Evolutionary conservation across 305 asterid species (phyloP), one percentile per base, ranked within the genome.

Genomic region (Fraxinus angustifolia): DNA sequence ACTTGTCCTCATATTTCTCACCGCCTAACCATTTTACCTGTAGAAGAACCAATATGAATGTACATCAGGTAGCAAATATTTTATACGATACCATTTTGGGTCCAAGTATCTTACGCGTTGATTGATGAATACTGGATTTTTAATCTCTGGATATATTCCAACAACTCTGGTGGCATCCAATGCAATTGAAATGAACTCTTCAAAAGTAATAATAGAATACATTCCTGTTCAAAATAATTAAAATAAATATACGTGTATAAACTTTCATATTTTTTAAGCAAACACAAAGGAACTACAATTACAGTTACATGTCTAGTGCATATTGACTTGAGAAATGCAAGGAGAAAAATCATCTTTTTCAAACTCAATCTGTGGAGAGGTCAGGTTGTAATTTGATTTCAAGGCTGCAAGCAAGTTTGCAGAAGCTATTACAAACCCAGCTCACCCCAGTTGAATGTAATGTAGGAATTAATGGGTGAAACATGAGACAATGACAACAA

Each of bases 101-200:
- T 2, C 38, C 75, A 85, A 75, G 83, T 75, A 48, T 83, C 97
- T 91, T 84, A 92, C 99, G 12, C 33, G 96, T 85, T 95, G 93
- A 86, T 93, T 95, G 82, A 95, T 91, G 60, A 92, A 90, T 62
- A 90, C 89, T 53, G 98, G 98, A 82, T 91, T 95, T 89, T 95
- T 95, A 48, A 92, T 93, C 91, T 93, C 98, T 21, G 99, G 99
- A 89, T 95, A 95, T 86, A 95, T 93, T 81, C 99, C 98, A n/a
- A 95, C 98, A 6, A 90, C 89, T 88, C 98, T 84, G 23, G 91
- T 94, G 45, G 99, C 93, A 87, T 90, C 97, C 86, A 94, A 83
- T 42, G 99, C 98, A 78, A 96, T 92, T 38, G 92, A 86, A 80
- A 94, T 92, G 82, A 83, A 96, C 83, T 96, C 97, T 78, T 96